These are phyloP conservation scores for Sugiyamaella japonica DNA, from an alignment of 1,139 yeast genomes.

Conservation along the genomic window DNA sequence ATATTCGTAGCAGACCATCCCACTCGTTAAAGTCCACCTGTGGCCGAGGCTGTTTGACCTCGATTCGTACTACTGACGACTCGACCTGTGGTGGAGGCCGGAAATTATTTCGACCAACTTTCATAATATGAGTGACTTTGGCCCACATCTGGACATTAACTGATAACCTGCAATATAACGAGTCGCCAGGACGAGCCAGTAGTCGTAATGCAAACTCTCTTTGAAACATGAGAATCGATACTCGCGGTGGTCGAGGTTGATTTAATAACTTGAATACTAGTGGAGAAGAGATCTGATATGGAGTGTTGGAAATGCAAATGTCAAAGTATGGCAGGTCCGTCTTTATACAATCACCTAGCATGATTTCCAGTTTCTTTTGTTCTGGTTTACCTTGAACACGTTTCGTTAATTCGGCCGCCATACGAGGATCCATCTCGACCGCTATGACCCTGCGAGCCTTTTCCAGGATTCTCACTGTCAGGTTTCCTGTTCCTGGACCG, in stretches of 20 bases:
- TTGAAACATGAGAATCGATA: conserved; percentile 95
- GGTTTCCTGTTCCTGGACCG: conserved; percentile 99
- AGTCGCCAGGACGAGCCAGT: conserved; percentile 93
- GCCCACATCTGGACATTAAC: conserved; percentile 99
- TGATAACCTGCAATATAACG: conserved; percentile 84
- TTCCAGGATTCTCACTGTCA: conserved; percentile 89
- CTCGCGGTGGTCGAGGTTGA: conserved; percentile 93
- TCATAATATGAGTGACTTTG: conserved; percentile 95
- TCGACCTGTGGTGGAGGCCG: conserved; percentile 99
- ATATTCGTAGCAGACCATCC: conserved; percentile 92
- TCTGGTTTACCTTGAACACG: conserved; percentile 96
- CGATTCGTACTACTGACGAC: conserved; percentile 91
- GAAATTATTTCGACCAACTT: conserved; percentile 94
- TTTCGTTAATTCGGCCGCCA: conserved; percentile 98
- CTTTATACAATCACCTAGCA: conserved; percentile 95
- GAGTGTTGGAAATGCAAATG: conserved; percentile 94
- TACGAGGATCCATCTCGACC: conserved; percentile 97
- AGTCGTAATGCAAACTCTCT: conserved; percentile 93
- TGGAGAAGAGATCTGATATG: conserved; percentile 96
- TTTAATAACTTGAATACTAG: conserved; percentile 87
- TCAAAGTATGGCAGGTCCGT: conserved; percentile 94
- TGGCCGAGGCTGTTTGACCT: conserved; percentile 89
- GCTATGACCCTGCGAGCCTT: conserved; percentile 91
- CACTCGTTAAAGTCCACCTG: conserved; percentile 90
- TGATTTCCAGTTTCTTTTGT: conserved; percentile 84